Conservation (phyloP, 805 yeast genomes). For the Kurtzmaniella fragi region DNA sequence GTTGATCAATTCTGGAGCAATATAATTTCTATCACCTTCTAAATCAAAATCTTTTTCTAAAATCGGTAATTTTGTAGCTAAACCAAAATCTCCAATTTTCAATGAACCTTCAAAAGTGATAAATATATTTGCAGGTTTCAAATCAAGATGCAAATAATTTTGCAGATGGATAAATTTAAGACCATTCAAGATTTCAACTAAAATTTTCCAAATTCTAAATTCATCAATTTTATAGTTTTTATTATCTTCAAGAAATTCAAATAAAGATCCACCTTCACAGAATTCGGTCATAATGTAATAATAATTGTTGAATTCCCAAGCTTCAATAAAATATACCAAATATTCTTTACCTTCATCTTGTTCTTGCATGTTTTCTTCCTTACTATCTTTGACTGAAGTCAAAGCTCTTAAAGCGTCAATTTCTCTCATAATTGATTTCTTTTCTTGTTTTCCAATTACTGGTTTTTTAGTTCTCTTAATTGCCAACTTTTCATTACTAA, state of each 20-base stretch:
- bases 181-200: constrained; percentile 79
- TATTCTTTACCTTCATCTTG: constrained; percentile 68
- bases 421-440: constrained; percentile 64
- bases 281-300: constrained; percentile 90
- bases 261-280: constrained; percentile 92
- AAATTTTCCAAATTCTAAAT: constrained; percentile 96
- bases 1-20: constrained; percentile 92
- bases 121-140: constrained; percentile 93
- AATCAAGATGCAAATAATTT: constrained; percentile 76
- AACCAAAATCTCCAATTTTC: constrained; percentile 95
- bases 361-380: constrained; percentile 25
- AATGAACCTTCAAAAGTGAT: constrained; percentile 91
- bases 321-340: constrained; percentile 72
- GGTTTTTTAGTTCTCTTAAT: constrained; percentile 81
- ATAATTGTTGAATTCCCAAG: constrained; percentile 75
- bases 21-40: constrained; percentile 96
- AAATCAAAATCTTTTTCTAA: constrained; percentile 66
- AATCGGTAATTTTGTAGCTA: constrained; percentile 80
- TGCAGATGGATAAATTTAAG: constrained; percentile 72
- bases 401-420: constrained; percentile 59
- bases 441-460: constrained; percentile 45
- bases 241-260: constrained; percentile 70
- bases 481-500: constrained; percentile 67
- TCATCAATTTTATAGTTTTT: constrained; percentile 80
- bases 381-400: constrained; percentile 34